Conservation (phyloP, 768 basidiomycete species). For the Rhizopogon salebrosus region DNA sequence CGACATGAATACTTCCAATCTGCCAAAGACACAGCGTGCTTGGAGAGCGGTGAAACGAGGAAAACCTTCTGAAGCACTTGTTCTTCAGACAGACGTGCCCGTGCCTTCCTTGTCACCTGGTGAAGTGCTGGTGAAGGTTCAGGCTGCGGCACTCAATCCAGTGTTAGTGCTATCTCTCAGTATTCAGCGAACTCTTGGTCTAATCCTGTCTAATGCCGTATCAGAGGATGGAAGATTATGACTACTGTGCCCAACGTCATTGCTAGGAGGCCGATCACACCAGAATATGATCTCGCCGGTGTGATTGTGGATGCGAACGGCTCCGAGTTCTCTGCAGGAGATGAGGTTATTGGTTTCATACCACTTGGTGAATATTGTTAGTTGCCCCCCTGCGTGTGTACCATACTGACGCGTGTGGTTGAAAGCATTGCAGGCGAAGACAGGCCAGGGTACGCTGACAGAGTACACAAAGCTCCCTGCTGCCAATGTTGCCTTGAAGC, state of each 20-base stretch:
- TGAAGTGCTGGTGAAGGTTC: conserved; percentile 47
- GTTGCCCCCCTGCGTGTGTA: background rate
- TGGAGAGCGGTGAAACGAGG: conserved; percentile 28
- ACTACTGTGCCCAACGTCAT: conserved; percentile 40
- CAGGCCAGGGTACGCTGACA: conserved; percentile 50
- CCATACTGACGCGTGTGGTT: background rate
- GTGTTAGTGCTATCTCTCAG: conserved; percentile 35
- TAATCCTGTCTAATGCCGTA: background rate
- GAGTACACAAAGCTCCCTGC: conserved; percentile 51
- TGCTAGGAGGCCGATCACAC: conserved; percentile 41
- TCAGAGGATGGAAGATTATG: conserved; percentile 60
- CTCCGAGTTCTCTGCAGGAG: conserved; percentile 49
- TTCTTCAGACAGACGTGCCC: conserved; percentile 20
- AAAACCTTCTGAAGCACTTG: conserved; percentile 23
- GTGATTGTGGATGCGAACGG: conserved; percentile 51
- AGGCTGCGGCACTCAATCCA: conserved; percentile 62
- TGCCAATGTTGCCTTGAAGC: conserved; percentile 20
- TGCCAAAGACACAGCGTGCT: conserved; percentile 22
- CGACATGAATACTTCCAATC: background rate
- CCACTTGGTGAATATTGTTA: conserved; percentile 27
- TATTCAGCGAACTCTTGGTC: background rate
- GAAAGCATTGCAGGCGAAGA: conserved; percentile 27
- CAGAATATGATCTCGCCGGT: conserved; percentile 64
- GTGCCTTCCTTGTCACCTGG: conserved; percentile 32
- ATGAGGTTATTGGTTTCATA: conserved; percentile 59